Base-by-base conservation (phyloP, 2,329 filamentous ascomycete genomes). In the Aspergillus sp. region DNA sequence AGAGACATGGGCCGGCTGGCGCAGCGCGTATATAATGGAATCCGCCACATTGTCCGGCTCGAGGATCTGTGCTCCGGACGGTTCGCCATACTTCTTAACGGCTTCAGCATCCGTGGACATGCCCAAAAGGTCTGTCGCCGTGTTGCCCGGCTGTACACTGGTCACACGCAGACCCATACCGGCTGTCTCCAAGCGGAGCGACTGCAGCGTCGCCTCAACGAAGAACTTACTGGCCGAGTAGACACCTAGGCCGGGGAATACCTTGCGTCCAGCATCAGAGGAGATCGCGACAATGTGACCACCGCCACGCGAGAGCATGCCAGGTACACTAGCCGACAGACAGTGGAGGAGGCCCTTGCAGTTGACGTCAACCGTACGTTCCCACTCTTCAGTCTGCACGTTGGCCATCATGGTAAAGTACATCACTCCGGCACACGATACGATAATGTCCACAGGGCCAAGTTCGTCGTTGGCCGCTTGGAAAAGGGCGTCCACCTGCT, bases 321-420 rank as follows among this genome's bases (percentile, higher is more conserved):
- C 78, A 0, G 91, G 91, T 0, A 94, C 85, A 0, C 85, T 86
- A 1, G 88, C 83, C 0, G 89, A 85, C 3, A 94, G 81, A 65
- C 87, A 88, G 80, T 94, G 84, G 57, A 93, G 79, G 1, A 94
- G 82, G 39, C 91, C 91, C 77, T 93, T 93, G 86, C 91, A 93
- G 79, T 94, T 94, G 67, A 94, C 89, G 68, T 93, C 91, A 45
- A 94, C 90, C 0, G 90, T 93, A 60, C 85, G 88, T 64, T 92
- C 87, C 91, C 91, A 94, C 69, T 94, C 88, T 5, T 91, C 89
- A 0, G 81, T 85, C 64, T 89, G 84, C 15, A 80, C 84, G 72
- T 92, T 93, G 59, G 88, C 86, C 91, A 94, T 93, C 87, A 93
- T 88, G 57, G 91, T 93, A 77, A 88, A 94, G 79, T 94, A 94